Evolutionary conservation across 352 stramenopile genomes (phyloP), one percentile per base, ranked within the genome.

Genomic region (Peronospora destructor): DNA sequence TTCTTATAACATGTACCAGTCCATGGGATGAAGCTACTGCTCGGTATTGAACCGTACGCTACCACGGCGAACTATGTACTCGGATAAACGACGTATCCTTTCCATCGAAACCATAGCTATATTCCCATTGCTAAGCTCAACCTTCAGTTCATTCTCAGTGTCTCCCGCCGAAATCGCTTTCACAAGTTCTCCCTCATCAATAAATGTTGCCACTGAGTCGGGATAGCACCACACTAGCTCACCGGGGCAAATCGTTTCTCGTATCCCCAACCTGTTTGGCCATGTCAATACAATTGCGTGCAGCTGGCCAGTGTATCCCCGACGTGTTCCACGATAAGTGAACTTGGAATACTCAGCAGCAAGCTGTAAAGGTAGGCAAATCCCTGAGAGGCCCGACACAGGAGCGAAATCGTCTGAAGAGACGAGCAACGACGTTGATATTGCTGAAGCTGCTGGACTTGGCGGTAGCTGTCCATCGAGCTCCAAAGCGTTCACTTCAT

Each of bases 271-370:
- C 7, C 39, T 37, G n/a, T 47, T 53, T 25, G 72, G 66, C 44
- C 74, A 71, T 29, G 72, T 83, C 40, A 83, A 37, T 4, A 83
- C 52, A 37, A 76, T 70, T 1, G 53, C 49, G 10, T 63, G 50
- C 8, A 83, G 30, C 5, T 67, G 33, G 11, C 72, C 72, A 44
- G 51, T 28, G 35, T 76, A 80, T 10, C 69, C 66, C 33, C 49
- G 64, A 16, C 53, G 61, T 23, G 62, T 61, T 5, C 56, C 55
- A 25, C 61, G 66, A 39, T 72, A 64, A 29, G 39, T 29, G 32
- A 83, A 83, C 41, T 62, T 68, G 14, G 63, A 62, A 36, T 66
- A 78, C 30, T 60, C 54, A 0, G 68, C 69, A 37, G 68, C 60
- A 48, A 83, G 28, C 25, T 82, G 71, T 13, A 72, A 49, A 6